Percentiles rank a stretch among this genome's conserved stretches.
These are phyloP conservation scores for Ogataea neopini DNA, from an alignment of 805 yeast species.

Conservation along the genomic window DNA sequence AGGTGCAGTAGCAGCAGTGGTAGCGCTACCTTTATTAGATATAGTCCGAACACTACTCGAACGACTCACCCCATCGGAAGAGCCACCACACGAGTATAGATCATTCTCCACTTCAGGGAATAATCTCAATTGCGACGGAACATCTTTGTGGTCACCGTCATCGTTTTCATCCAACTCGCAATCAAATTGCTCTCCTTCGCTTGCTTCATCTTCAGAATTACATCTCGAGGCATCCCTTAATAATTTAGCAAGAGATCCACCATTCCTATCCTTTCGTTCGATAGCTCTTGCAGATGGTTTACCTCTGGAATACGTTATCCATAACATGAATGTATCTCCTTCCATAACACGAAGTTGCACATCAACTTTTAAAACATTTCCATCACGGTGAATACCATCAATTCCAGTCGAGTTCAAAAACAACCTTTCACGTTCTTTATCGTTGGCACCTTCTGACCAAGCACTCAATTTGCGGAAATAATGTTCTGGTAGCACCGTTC, in stretches of 20 bases:
- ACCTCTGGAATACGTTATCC: slow-evolving; percentile 84
- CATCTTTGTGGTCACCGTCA: slow-evolving; percentile 11
- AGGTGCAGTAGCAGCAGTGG: not conserved
- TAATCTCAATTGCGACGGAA: slow-evolving; percentile 58
- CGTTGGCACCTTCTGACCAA: slow-evolving; percentile 30
- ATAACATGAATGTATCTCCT: slow-evolving; percentile 59
- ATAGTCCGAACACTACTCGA: slow-evolving; percentile 26
- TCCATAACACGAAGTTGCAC: slow-evolving; percentile 76
- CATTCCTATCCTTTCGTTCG: not conserved
- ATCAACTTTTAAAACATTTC: slow-evolving; percentile 64
- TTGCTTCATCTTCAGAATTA: slow-evolving; percentile 6
- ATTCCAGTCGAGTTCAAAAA: slow-evolving; percentile 68
- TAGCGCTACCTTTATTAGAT: slow-evolving; percentile 5
- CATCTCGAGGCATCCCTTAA: not conserved
- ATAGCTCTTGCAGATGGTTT: not conserved
- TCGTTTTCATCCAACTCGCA: not conserved
- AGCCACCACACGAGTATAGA: slow-evolving; percentile 30
- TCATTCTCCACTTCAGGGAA: slow-evolving; percentile 42
- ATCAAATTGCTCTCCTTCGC: not conserved
- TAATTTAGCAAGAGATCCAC: not conserved
- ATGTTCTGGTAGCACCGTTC: slow-evolving; percentile 88
- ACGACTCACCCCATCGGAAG: slow-evolving; percentile 30
- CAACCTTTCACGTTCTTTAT: slow-evolving; percentile 47
- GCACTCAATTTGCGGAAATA: slow-evolving; percentile 74
- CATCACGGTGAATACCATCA: slow-evolving; percentile 69